Evolutionary conservation across 352 stramenopile genomes (phyloP).

Genomic region (Lagenidium sp.): DNA sequence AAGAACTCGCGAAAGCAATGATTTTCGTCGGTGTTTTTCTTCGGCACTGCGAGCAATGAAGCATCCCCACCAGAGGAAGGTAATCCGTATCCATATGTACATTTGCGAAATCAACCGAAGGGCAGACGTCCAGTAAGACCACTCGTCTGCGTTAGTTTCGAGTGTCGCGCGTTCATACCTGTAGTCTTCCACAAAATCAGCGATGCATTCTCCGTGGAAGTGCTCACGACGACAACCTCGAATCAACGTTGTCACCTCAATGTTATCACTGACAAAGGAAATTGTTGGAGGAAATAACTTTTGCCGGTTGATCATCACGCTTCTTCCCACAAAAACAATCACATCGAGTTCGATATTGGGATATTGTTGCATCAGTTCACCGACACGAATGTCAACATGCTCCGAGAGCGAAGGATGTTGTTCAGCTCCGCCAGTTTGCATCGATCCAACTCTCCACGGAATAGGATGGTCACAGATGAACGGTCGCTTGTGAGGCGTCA

Average conservation of each 20-base stretch:
- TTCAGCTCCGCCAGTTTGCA: background rate
- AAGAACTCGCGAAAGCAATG: too few relatives aligned
- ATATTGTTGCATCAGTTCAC: background rate
- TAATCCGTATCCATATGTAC: constrained; percentile 16
- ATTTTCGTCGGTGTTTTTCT: too few relatives aligned
- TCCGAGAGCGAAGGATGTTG: too few relatives aligned
- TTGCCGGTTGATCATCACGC: background rate
- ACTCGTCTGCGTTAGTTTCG: constrained; percentile 1
- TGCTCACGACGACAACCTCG: constrained; percentile 4
- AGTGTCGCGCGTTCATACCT: constrained; percentile 11
- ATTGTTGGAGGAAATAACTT: background rate
- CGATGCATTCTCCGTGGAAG: background rate
- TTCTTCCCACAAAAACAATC: background rate
- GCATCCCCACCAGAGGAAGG: too few relatives aligned
- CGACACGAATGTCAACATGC: background rate
- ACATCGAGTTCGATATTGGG: background rate
- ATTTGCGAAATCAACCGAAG: constrained; percentile 4
- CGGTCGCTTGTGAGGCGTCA: too few relatives aligned
- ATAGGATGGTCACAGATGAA: background rate
- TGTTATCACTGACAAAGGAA: background rate
- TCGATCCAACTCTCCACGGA: background rate
- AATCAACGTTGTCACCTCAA: constrained; percentile 9
- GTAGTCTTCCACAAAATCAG: constrained; percentile 15
- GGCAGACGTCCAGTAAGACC: background rate
- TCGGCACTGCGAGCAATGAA: too few relatives aligned